Evolutionary conservation across 2,329 filamentous ascomycete genomes (phyloP).

Genomic region (Fusarium phyllophilum): DNA sequence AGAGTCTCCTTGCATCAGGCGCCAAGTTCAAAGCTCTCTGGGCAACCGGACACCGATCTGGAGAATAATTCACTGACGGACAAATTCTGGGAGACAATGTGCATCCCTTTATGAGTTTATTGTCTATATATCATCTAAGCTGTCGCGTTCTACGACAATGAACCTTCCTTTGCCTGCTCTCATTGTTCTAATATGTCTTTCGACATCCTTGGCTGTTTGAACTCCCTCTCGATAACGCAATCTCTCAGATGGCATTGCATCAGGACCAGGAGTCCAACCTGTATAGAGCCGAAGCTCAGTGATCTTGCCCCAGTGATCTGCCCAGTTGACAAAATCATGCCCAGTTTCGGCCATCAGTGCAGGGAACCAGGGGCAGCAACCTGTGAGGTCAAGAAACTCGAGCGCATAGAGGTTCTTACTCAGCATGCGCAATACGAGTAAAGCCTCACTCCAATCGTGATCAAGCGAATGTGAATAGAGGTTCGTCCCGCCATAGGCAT

Average conservation of each 20-base stretch:
- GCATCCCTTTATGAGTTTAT: neutral
- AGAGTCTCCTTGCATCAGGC: constrained; percentile 29
- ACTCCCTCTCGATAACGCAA: constrained; percentile 50
- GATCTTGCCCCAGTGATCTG: constrained; percentile 63
- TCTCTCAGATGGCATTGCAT: constrained; percentile 48
- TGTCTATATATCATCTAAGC: constrained; percentile 30
- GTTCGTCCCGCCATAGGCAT: constrained; percentile 66
- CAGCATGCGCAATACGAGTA: constrained; percentile 64
- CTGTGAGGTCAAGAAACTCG: constrained; percentile 70
- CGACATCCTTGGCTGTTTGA: constrained; percentile 54
- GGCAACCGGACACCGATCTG: constrained; percentile 42
- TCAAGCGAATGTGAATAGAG: constrained; percentile 68
- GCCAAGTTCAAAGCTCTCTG: constrained; percentile 41
- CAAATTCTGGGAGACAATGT: neutral
- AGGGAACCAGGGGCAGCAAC: constrained; percentile 65
- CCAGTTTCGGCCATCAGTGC: constrained; percentile 57
- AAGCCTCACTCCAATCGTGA: constrained; percentile 68
- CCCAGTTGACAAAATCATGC: constrained; percentile 65
- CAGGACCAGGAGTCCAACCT: constrained; percentile 54
- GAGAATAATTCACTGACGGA: neutral
- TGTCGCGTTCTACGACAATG: constrained; percentile 60
- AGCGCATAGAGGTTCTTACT: constrained; percentile 66
- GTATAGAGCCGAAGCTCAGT: constrained; percentile 56
- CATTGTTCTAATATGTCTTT: constrained; percentile 58
- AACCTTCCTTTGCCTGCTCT: constrained; percentile 60